phyloP scores from a whole-genome alignment of 768 basidiomycete species.

The Hirschioporus abietinus region DNA sequence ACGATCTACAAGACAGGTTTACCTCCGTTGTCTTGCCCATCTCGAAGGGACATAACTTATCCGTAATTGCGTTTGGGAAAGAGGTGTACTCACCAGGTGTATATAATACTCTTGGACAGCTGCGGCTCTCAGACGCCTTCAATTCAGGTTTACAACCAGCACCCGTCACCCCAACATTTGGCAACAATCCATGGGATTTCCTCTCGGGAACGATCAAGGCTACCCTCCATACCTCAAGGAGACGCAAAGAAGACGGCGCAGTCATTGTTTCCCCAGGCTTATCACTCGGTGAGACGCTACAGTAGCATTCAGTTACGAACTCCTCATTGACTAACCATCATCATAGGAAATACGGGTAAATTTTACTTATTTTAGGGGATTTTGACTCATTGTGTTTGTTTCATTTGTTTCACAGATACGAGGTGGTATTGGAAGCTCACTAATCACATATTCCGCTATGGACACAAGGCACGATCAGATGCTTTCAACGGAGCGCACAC shows the following conservation, averaged over 20 bases:
- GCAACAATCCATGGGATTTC: slow-evolving; percentile 23
- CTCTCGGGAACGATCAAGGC: slow-evolving; percentile 41
- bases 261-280: slow-evolving; percentile 34
- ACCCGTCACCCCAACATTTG: slow-evolving; percentile 33
- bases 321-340: slow-evolving; percentile 14
- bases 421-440: slow-evolving; percentile 41
- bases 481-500: slow-evolving; percentile 26
- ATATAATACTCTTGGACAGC: slow-evolving; percentile 26
- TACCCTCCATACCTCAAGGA: slow-evolving; percentile 27
- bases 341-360: slow-evolving; percentile 9
- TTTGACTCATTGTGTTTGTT: not conserved
- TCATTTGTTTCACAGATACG: slow-evolving; percentile 30
- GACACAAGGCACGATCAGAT: slow-evolving; percentile 19
- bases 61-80: slow-evolving; percentile 36
- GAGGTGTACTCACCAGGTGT: slow-evolving; percentile 18
- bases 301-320: slow-evolving; percentile 28
- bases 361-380: not conserved
- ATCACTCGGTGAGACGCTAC: slow-evolving; percentile 17
- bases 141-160: slow-evolving; percentile 31
- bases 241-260: slow-evolving; percentile 17
- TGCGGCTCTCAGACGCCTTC: slow-evolving; percentile 34
- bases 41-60: slow-evolving; percentile 34
- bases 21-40: slow-evolving; percentile 22
- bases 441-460: slow-evolving; percentile 42
- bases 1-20: slow-evolving; percentile 25